Base-by-base conservation (phyloP, 139 green algal species). In the Chlamydomonas sp. region DNA sequence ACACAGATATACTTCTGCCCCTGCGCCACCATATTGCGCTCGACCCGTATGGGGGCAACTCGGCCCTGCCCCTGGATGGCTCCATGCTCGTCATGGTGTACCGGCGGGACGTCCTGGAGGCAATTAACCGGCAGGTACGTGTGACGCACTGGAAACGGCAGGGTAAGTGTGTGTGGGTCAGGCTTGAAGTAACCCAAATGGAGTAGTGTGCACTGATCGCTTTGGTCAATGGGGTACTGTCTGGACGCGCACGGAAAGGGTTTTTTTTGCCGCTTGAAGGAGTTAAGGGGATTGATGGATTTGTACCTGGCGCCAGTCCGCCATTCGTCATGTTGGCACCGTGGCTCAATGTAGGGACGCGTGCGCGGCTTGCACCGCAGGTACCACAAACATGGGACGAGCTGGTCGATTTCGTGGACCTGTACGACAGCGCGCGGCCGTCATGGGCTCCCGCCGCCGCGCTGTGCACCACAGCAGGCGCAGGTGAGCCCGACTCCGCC, bases 91-190 rank as follows among this genome's bases (percentile, higher is more conserved):
- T 85, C 17, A 15, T 85, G 5, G 68, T 85, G 59, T 78, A 63
- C n/a, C 80, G 80, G 58, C 57, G 58, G 17, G 80, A 85, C 63
- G 80, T 85, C 3, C 58, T 85, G 17, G 58, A 58, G 9, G 80
- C 58, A 4, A 85, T 85, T 68, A 59, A 18, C 10, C 8, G 15
- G 17, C 68, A 69, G 68, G 80, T 85, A 12, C 59, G 77, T 68
- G 14, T 49, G 31, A 49, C 31, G 31, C 31, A 49, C 31, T 49
- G 31, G 31, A 49, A 49, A 49, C 31, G 31, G 31, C 31, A 49
- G 31, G 31, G 31, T 49, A 49, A 49, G 31, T 49, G 31, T 49
- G 31, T 49, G 31, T 49, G 31, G 31, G 31, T 49, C 31, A 49
- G 31, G 31, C 31, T 49, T 49, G 31, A 49, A 49, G 31, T 49